phyloP scores from a whole-genome alignment of 176 grass and related monocot genomes.

The Metroxylon sagu region DNA sequence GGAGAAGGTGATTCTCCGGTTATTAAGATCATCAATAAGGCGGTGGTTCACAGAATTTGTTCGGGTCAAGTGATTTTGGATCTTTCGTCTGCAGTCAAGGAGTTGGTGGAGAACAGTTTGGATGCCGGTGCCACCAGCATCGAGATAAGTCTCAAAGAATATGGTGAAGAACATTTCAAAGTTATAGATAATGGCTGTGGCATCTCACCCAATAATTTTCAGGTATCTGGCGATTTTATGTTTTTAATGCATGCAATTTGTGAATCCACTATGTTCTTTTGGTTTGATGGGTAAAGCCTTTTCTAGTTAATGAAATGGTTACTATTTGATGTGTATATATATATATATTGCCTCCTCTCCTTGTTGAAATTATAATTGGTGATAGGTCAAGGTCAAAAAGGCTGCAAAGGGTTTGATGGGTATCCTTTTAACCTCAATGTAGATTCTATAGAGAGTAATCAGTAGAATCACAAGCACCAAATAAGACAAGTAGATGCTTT shows the following conservation, averaged over 20 bases:
- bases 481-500: too few relatives aligned
- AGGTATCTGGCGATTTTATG: constrained; percentile 28
- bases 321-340: background rate
- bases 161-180: constrained; percentile 85
- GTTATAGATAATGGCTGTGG: constrained; percentile 79
- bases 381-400: too few relatives aligned
- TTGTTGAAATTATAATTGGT: too few relatives aligned
- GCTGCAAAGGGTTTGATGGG: too few relatives aligned
- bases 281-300: too few relatives aligned
- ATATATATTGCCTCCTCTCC: too few relatives aligned
- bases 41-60: constrained; percentile 76
- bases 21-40: constrained; percentile 70
- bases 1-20: constrained; percentile 27
- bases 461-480: too few relatives aligned
- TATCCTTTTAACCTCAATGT: too few relatives aligned
- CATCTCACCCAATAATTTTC: constrained; percentile 70
- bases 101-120: constrained; percentile 94
- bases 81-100: constrained; percentile 81
- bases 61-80: constrained; percentile 94
- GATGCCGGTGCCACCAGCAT: constrained; percentile 76
- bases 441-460: too few relatives aligned
- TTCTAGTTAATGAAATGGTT: background rate
- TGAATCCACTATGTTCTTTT: too few relatives aligned
- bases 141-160: constrained; percentile 74
- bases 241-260: too few relatives aligned